phyloP scores from a whole-genome alignment of 495 filamentous ascomycete species.

The Neurospora hispaniola region DNA sequence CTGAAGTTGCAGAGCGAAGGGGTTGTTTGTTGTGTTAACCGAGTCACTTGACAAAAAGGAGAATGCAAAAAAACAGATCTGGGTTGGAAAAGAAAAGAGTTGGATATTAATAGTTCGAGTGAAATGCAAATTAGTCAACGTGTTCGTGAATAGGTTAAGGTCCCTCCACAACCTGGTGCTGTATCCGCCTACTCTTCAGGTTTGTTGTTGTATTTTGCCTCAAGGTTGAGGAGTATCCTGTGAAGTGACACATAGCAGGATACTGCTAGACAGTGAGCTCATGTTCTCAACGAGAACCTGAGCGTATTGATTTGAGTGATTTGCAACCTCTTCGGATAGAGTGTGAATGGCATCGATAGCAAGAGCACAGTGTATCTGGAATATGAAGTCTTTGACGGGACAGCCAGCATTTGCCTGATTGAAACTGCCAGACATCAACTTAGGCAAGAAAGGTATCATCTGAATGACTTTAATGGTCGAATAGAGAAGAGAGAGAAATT shows the following conservation, averaged over 20 bases:
- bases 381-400: not conserved
- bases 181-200: not conserved
- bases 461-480: not conserved
- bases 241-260: not conserved
- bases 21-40: not conserved
- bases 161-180: not conserved
- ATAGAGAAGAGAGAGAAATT: not conserved
- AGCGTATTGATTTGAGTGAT: not conserved
- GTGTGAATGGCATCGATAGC: not conserved
- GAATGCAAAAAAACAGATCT: not conserved
- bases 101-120: not conserved
- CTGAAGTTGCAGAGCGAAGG: not conserved
- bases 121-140: not conserved
- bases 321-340: not conserved
- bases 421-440: not conserved
- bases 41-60: not conserved
- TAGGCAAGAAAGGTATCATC: not conserved
- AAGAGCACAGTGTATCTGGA: not conserved
- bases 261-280: no score
- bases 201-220: not conserved
- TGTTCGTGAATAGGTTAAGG: not conserved
- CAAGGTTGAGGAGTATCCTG: not conserved
- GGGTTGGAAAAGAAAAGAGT: not conserved
- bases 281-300: not conserved
- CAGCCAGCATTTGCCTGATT: not conserved